A percentile compares a stretch with the other conserved stretches of the same genome.
These are phyloP conservation scores for Monilinia aucupariae DNA, from an alignment of 2,329 filamentous ascomycete species.

Conservation along the genomic window DNA sequence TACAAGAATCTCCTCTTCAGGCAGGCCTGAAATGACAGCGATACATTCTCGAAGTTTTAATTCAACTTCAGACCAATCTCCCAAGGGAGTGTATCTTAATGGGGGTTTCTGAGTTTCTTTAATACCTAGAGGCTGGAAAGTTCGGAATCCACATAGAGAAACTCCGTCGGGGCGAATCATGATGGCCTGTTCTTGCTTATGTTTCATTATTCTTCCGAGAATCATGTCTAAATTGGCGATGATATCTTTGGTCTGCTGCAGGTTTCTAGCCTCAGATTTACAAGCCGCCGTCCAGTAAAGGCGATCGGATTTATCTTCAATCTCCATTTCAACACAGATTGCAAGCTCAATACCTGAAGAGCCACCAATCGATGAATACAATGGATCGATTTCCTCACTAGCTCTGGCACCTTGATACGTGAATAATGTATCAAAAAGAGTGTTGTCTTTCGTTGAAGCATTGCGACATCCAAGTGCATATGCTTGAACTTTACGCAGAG, in stretches of 20 bases:
- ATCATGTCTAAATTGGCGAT: slow-evolving; percentile 55
- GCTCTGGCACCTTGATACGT: slow-evolving; percentile 54
- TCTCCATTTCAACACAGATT: slow-evolving; percentile 75
- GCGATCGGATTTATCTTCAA: slow-evolving; percentile 39
- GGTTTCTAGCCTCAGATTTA: slow-evolving; percentile 50
- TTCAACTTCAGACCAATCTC: slow-evolving; percentile 36
- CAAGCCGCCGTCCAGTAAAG: slow-evolving; percentile 70
- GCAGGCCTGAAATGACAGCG: slow-evolving; percentile 54
- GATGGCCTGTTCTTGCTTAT: slow-evolving; percentile 48
- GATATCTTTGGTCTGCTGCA: slow-evolving; percentile 44
- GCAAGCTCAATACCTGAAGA: slow-evolving; percentile 72
- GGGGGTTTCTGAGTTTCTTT: background rate
- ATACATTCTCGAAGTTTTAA: slow-evolving; percentile 44
- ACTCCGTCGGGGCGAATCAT: slow-evolving; percentile 47
- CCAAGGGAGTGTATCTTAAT: background rate
- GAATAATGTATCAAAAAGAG: slow-evolving; percentile 59
- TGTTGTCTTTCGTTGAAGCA: slow-evolving; percentile 31
- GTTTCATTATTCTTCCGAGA: slow-evolving; percentile 50
- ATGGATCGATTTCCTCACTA: slow-evolving; percentile 3
- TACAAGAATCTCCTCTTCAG: slow-evolving; percentile 51
- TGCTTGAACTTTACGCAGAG: slow-evolving; percentile 63
- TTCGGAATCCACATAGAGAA: slow-evolving; percentile 60
- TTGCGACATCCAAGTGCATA: slow-evolving; percentile 39
- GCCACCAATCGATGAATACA: slow-evolving; percentile 39
- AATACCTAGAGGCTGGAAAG: slow-evolving; percentile 34